phyloP scores from a whole-genome alignment of 2,329 filamentous ascomycete species.

The Torrubiella hemipterigena region DNA sequence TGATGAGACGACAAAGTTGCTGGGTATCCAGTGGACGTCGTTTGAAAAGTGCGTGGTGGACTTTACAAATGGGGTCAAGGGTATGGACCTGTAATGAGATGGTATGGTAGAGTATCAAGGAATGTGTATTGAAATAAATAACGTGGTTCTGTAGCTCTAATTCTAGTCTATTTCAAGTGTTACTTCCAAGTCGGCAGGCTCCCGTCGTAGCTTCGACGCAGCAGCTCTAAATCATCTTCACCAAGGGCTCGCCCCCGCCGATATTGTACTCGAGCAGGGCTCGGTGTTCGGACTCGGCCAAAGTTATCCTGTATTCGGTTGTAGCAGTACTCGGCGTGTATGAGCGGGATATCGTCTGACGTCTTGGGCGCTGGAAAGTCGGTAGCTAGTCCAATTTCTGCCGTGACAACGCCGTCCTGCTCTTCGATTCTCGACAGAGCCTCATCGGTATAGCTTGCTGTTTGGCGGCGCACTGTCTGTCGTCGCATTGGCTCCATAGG shows the following conservation, averaged over 20 bases:
- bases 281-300: background rate
- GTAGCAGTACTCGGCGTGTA: too few relatives aligned
- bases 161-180: slow-evolving; percentile 1
- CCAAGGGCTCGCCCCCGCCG: slow-evolving; percentile 11
- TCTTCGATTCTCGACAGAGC: too few relatives aligned
- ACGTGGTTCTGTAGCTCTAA: background rate
- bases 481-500: too few relatives aligned
- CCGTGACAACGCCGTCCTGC: too few relatives aligned
- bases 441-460: too few relatives aligned
- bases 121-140: background rate
- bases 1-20: slow-evolving; percentile 40
- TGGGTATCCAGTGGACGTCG: slow-evolving; percentile 50
- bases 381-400: slow-evolving; percentile 7
- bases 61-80: slow-evolving; percentile 50
- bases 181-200: too few relatives aligned
- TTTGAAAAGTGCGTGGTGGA: slow-evolving; percentile 53
- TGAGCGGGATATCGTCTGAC: too few relatives aligned
- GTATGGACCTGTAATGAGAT: slow-evolving; percentile 17
- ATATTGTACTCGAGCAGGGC: too few relatives aligned
- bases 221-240: slow-evolving; percentile 10
- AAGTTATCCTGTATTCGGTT: background rate
- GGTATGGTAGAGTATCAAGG: too few relatives aligned
- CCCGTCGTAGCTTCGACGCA: slow-evolving; percentile 17
- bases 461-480: too few relatives aligned
- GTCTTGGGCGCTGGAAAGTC: slow-evolving; percentile 8